Base-by-base conservation (phyloP, 305 asterid species). In the Rubia balearica region DNA sequence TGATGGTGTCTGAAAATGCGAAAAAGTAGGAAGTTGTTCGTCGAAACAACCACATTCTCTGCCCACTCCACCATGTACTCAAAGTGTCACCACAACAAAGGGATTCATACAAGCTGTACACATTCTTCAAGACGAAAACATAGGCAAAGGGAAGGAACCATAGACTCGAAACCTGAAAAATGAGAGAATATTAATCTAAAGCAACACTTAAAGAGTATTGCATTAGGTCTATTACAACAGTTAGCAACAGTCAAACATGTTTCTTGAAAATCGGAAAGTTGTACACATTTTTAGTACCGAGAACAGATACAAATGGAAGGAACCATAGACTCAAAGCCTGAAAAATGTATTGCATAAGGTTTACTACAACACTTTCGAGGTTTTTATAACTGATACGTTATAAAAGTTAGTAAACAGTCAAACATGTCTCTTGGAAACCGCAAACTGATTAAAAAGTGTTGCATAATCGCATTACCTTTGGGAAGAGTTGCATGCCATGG, bases 51-150 rank as follows among this genome's bases (percentile, higher is more conserved):
- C 73, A 63, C 86, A 90, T 90, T 63, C 98, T 83, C 60, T 88
- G 96, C 43, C 73, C 33, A 80, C 89, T 90, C 91, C 91, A 87
- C 97, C 96, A 92, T 43, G 90, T 81, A 65, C 69, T 85, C 19
- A 84, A 3, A 7, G 91, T 85, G 0, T 77, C 79, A 5, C 91
- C 92, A 16, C 83, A 79, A 11, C 45, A 48, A 12, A 86, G 27
- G 16, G 81, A 83, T 71, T 92, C 97, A 0, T 59, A 76, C 65
- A 90, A 55, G 77, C 86, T 73, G 55, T 72, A 87, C 3, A 16
- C 71, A 0, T 74, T 77, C 73, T 72, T 84, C 1, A 87, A 81
- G 0, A n/a, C 36, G 19, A 84, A 83, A 24, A 79, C 88, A 19
- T 80, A 90, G 0, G 83, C 90, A 62, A 83, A 92, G 30, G 91